Evolutionary conservation across 331 rosid species (phyloP).

Genomic region (Acacia pycnantha): DNA sequence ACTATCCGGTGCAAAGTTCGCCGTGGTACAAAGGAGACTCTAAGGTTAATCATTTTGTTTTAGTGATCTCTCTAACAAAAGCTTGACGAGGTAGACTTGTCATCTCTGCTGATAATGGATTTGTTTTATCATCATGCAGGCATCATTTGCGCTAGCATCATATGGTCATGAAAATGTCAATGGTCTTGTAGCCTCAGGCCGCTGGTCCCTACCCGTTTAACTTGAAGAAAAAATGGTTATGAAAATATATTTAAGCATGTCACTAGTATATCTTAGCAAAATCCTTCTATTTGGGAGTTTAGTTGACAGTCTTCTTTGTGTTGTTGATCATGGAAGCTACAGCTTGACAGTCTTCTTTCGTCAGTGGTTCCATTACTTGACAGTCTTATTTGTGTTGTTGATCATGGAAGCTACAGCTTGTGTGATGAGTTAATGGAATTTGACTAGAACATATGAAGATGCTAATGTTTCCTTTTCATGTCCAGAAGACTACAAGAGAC

Average conservation of each 20-base stretch:
- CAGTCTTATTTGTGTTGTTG: not conserved
- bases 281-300: not conserved
- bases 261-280: not conserved
- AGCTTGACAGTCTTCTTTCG: not conserved
- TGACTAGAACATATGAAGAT: not conserved
- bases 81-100: not conserved
- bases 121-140: constrained; percentile 48
- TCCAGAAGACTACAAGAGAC: not conserved
- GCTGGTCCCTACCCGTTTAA: fast-evolving
- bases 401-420: not conserved
- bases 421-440: not conserved
- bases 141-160: constrained; percentile 76
- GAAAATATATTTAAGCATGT: not conserved
- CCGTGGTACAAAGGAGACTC: constrained; percentile 89
- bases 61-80: not conserved
- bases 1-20: constrained; percentile 93
- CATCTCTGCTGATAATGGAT: not conserved
- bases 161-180: not conserved
- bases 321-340: not conserved
- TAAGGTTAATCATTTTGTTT: constrained; percentile 44
- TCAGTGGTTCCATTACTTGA: not conserved
- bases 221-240: not conserved
- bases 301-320: not conserved
- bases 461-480: not conserved
- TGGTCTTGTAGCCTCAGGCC: not conserved